A percentile compares a stretch with the other conserved stretches of the same genome.
These are phyloP conservation scores for Vigna angularis DNA, from an alignment of 306 rosid genomes.

Conservation along the genomic window DNA sequence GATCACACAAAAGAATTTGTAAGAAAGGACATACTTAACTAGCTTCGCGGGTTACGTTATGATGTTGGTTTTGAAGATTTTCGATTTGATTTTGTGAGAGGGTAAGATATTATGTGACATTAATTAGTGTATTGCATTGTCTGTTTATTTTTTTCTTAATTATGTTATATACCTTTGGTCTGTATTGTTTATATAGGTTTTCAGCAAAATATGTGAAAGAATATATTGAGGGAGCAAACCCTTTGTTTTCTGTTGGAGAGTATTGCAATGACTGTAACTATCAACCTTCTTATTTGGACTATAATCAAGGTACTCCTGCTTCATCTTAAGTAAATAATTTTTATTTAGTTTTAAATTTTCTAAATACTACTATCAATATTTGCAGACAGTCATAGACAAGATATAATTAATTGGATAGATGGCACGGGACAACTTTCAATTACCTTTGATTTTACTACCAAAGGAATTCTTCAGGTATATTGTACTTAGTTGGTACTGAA, in stretches of 20 bases:
- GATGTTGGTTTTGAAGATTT: conserved; percentile 86
- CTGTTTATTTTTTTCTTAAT: background rate
- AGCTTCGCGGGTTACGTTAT: conserved; percentile 79
- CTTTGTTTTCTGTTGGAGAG: conserved; percentile 86
- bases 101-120: background rate
- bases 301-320: too few relatives aligned
- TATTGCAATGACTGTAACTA: conserved; percentile 90
- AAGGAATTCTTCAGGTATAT: too few relatives aligned
- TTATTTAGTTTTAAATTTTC: background rate
- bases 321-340: conserved; percentile 21
- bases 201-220: conserved; percentile 85
- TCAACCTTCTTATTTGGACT: conserved; percentile 66
- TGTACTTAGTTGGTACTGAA: too few relatives aligned
- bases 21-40: conserved; percentile 76
- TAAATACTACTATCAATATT: background rate
- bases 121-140: background rate
- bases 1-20: conserved; percentile 88
- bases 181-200: too few relatives aligned
- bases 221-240: conserved; percentile 83
- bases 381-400: conserved; percentile 77
- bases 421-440: conserved; percentile 82
- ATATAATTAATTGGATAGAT: conserved; percentile 81
- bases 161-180: conserved; percentile 29
- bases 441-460: conserved; percentile 52
- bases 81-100: background rate